These are phyloP conservation scores for Kalanchoe fedtschenkoi DNA, from an alignment of 164 flowering plant species.

Conservation along the genomic window DNA sequence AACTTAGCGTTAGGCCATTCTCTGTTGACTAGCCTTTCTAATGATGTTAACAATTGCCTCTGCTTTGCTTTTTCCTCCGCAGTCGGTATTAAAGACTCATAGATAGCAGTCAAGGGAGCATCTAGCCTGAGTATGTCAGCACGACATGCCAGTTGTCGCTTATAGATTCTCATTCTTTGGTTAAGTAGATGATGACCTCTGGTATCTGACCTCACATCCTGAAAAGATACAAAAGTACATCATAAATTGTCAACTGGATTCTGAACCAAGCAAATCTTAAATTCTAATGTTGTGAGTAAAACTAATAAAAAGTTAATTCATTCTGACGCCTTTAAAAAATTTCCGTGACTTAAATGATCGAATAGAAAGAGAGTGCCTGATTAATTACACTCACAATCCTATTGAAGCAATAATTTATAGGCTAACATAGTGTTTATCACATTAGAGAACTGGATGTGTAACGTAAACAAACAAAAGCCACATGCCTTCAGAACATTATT, in stretches of 20 bases:
- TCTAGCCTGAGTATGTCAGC: slow-evolving; percentile 46
- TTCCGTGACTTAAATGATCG: too few relatives aligned
- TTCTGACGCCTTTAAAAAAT: not conserved
- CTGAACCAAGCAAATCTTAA: not conserved
- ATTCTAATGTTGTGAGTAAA: not conserved
- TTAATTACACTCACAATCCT: too few relatives aligned
- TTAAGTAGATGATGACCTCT: slow-evolving; percentile 41
- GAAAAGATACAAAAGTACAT: slow-evolving; percentile 11
- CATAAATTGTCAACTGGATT: not conserved
- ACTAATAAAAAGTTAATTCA: not conserved
- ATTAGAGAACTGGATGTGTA: too few relatives aligned
- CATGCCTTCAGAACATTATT: too few relatives aligned
- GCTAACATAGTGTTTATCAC: too few relatives aligned
- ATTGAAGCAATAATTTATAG: too few relatives aligned
- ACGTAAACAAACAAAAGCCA: too few relatives aligned
- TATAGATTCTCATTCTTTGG: slow-evolving; percentile 43
- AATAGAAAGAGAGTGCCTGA: too few relatives aligned
- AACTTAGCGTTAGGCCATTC: slow-evolving; percentile 88
- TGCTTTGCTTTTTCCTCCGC: slow-evolving; percentile 90
- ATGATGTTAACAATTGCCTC: slow-evolving; percentile 40
- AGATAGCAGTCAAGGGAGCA: slow-evolving; percentile 49
- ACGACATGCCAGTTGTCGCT: slow-evolving; percentile 42
- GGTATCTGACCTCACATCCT: slow-evolving; percentile 55
- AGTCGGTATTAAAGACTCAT: slow-evolving; percentile 61
- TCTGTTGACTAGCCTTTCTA: slow-evolving; percentile 63